These are phyloP conservation scores for Leptographium flavum DNA, from an alignment of 2,329 filamentous ascomycete genomes.

Conservation along the genomic window DNA sequence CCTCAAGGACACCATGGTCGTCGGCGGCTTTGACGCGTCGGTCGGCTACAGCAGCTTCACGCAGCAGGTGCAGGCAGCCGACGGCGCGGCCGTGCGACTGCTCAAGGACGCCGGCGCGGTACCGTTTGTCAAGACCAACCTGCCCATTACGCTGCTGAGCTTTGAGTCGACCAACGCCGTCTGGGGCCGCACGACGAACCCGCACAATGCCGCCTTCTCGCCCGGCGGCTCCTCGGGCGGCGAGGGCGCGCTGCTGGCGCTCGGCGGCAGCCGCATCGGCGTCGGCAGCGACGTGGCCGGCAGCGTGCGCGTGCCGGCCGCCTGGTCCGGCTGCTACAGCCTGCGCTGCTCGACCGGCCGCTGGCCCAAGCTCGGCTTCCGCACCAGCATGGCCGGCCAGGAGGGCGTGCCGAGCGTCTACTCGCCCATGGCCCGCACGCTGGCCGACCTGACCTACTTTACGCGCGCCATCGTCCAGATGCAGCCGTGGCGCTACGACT, in stretches of 20 bases:
- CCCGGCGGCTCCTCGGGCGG: constrained; percentile 83
- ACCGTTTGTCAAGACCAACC: constrained; percentile 84
- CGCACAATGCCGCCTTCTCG: constrained; percentile 70
- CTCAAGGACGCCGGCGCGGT: constrained; percentile 80
- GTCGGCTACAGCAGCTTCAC: constrained; percentile 68
- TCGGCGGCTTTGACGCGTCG: constrained; percentile 69
- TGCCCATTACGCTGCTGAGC: constrained; percentile 73
- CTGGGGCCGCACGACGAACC: constrained; percentile 74
- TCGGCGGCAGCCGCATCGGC: constrained; percentile 65
- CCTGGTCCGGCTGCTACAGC: constrained; percentile 81
- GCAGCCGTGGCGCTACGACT: constrained; percentile 81
- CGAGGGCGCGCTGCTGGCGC: constrained; percentile 68
- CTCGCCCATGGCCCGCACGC: constrained; percentile 79
- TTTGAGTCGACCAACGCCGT: constrained; percentile 69
- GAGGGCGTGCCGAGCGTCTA: constrained; percentile 83
- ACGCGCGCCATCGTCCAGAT: constrained; percentile 63
- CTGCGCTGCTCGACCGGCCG: constrained; percentile 76
- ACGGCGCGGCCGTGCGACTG: constrained; percentile 61
- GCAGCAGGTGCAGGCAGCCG: constrained; percentile 45
- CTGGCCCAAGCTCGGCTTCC: constrained; percentile 75
- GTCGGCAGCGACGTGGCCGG: constrained; percentile 87
- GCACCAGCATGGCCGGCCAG: constrained; percentile 83
- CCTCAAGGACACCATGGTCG: constrained; percentile 66
- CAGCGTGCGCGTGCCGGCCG: constrained; percentile 72
- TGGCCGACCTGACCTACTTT: constrained; percentile 76